Evolutionary conservation across 176 grass and related monocot species (phyloP), one percentile per base, ranked within the genome.

Genomic region (Raddia guianensis): DNA sequence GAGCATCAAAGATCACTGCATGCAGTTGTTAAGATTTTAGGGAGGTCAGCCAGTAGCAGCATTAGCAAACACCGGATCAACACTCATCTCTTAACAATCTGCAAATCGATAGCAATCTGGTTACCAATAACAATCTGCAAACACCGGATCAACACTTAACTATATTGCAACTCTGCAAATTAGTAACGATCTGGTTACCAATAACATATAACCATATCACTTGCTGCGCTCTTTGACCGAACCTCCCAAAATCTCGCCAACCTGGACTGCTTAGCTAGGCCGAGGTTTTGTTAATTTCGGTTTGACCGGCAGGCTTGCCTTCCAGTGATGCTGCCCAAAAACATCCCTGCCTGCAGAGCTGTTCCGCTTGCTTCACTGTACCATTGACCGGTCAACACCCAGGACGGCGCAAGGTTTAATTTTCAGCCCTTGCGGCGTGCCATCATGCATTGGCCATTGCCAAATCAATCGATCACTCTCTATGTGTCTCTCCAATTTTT

Each of bases 261-360:
- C 48, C 49, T 53, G 46, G 65, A 50, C 52, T 55, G n/a, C 18
- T 44, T 4, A 32, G 50, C 21, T 4, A 32, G 50, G 12, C 37
- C 2, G 45, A 32, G 74, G 55, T 34, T 18, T 69, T 27, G 37
- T 69, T 40, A 40, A 40, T 40, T 56, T 56, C 37, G 12, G 50
- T 69, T 56, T 79, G 63, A 68, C 64, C 64, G 43, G 11, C 20
- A 35, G 75, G 8, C 59, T 37, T 63, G 58, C 70, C 7, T 56
- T 12, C 15, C 52, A 59, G 56, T 53, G 33, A 11, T 33, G 12
- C 2, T 14, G 59, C 19, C 33, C 56, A 59, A 12, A 21, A 16
- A 43, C 52, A 12, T 34, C 35, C 4, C 51, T 43, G 12, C 5
- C 3, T n/a, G 19, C 52, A 57, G 1, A 57, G 19, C 72, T 56